Conservation (phyloP, 2,329 filamentous ascomycete species). For the Tolypocladium amazonense region DNA sequence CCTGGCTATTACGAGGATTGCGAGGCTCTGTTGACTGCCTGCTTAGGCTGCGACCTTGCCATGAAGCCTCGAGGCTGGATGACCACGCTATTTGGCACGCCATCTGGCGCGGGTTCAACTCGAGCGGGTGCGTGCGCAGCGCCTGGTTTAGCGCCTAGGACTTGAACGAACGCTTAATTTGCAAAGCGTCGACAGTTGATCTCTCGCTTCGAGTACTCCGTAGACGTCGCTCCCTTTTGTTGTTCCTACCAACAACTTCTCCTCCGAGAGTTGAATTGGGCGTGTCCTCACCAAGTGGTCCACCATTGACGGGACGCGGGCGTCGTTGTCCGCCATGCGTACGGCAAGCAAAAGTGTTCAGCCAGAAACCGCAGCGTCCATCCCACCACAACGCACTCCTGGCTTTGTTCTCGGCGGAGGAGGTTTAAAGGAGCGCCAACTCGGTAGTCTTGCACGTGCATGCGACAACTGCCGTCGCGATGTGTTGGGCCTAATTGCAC, state of each 20-base stretch:
- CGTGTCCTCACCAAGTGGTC: neutral
- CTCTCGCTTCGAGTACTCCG: neutral
- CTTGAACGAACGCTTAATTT: neutral
- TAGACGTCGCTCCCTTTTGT: neutral
- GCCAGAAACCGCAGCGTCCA: neutral
- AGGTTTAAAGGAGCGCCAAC: neutral
- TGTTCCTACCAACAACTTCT: neutral
- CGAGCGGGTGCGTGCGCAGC: neutral
- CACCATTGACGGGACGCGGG: too few relatives aligned
- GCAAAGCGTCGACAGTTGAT: neutral
- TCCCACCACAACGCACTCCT: neutral
- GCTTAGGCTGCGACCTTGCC: neutral
- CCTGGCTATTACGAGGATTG: neutral
- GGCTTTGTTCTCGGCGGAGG: neutral
- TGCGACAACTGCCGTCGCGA: neutral
- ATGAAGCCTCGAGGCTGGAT: neutral
- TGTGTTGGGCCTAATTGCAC: neutral
- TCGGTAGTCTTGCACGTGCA: neutral
- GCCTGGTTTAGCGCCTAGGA: too few relatives aligned
- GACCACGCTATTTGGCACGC: neutral
- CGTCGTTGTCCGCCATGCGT: too few relatives aligned
- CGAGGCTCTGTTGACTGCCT: neutral
- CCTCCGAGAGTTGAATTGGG: neutral
- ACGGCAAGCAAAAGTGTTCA: too few relatives aligned
- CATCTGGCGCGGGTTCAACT: neutral